Evolutionary conservation across 2,329 filamentous ascomycete genomes (phyloP), one percentile per base, ranked within the genome.

Genomic region (Ceratocystis lukuohia): DNA sequence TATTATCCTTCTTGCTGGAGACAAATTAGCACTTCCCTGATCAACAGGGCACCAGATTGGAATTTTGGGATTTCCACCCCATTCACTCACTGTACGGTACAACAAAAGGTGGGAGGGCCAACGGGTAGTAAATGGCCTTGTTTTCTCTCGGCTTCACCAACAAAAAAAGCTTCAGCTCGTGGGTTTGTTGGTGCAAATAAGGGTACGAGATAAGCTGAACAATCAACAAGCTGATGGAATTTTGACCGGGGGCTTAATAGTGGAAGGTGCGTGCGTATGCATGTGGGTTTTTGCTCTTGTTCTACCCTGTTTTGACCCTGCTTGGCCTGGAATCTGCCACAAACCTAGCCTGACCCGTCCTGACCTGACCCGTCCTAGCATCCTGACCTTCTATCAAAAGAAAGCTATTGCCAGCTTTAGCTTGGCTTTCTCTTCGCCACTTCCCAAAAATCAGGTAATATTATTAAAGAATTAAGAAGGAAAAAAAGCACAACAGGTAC

Each of bases 381-480:
- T 41, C 37, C 37, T 41, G 37, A 41, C 37, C 37, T 41, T 15
- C 33, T 15, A 41, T 41, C 48, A 53, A 25, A 53, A 53, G 8
- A 53, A 28, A 37, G 56, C 56, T 59, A 59, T 59, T 59, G 56
- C 56, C 56, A 59, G 56, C 28, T 59, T 59, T 30, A 59, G 56
- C 56, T 59, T 33, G 17, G 37, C 56, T 37, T 59, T 59, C 20
- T 37, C 56, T 59, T 30, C 30, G 56, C 56, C 12, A 59, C 48
- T 59, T 37, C 56, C 56, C 28, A 20, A 59, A n/a, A 30, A 37
- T 10, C 15, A n/a, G 17, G 17, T n/a, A 59, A 37, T 37, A 37
- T 33, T n/a, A 59, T 28, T n/a, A 1, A 17, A 10, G 17, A 59
- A 57, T 6, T 7, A 57, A n/a, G 53, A 33, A 25, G 30, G 53